Conservation (phyloP, 257 asterid species). For the Ilex asprella region DNA sequence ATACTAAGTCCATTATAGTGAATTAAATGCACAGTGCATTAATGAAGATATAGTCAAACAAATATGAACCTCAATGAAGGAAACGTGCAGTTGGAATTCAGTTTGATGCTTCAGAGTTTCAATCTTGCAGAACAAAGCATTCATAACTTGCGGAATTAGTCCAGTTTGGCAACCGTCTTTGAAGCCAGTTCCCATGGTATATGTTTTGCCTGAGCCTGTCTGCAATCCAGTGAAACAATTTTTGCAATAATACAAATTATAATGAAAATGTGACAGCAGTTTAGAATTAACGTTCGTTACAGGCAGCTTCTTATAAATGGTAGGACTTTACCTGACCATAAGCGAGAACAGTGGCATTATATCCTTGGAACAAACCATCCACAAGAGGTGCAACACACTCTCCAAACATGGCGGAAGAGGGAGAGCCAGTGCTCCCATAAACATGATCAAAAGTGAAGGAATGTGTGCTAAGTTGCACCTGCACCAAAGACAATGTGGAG, state of each 20-base stretch:
- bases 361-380: constrained; percentile 97
- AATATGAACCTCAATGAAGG: constrained; percentile 80
- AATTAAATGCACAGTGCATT: not conserved
- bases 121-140: constrained; percentile 75
- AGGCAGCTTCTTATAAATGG: not conserved
- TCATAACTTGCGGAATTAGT: constrained; percentile 85
- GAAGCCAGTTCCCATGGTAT: constrained; percentile 93
- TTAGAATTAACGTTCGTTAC: not conserved
- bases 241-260: constrained; percentile 1
- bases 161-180: constrained; percentile 81
- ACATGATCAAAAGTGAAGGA: constrained; percentile 97
- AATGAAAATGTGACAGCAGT: not conserved
- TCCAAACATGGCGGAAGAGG: constrained; percentile 75
- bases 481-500: constrained; percentile 11
- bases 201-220: constrained; percentile 99
- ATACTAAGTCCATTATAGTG: too few species aligned
- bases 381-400: constrained; percentile 95
- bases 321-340: constrained; percentile 76
- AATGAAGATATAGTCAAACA: not conserved
- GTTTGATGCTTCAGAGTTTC: constrained; percentile 74
- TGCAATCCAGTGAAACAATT: constrained; percentile 31
- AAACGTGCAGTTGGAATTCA: constrained; percentile 88
- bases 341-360: constrained; percentile 97
- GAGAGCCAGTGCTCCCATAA: constrained; percentile 78
- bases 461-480: constrained; percentile 94